Conservation (phyloP, 2,329 filamentous ascomycete species). For the Botrytis sinoallii region DNA sequence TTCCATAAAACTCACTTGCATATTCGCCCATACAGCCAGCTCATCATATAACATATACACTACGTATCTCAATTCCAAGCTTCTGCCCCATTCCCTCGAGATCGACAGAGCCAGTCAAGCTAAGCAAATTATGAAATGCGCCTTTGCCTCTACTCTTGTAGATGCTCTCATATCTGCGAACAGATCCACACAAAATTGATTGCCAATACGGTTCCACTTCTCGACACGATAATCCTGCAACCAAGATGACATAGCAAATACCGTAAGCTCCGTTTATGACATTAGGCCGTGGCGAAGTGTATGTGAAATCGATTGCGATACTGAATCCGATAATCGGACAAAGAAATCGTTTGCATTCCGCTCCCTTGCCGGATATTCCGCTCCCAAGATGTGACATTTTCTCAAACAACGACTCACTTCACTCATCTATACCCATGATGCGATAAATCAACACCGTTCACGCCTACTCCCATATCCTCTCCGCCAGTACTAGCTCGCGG, state of each 20-base stretch:
- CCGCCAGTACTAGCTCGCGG: neutral
- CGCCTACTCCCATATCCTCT: conserved; percentile 10
- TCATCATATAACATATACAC: neutral
- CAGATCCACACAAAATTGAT: no score
- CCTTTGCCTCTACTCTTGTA: neutral
- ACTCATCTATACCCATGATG: neutral
- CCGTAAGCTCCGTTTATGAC: neutral
- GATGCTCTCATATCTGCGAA: neutral
- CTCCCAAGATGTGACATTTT: neutral
- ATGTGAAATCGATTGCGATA: neutral
- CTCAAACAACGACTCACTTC: neutral
- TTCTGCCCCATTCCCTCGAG: neutral
- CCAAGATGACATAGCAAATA: neutral
- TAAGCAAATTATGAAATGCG: neutral
- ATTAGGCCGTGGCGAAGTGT: neutral
- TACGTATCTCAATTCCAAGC: neutral
- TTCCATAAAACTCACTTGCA: neutral
- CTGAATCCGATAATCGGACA: neutral
- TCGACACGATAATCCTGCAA: neutral
- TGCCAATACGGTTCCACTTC: neutral
- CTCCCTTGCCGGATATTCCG: neutral
- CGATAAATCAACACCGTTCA: neutral
- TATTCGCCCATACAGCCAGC: neutral
- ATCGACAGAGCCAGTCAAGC: neutral
- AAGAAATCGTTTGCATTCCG: neutral